Conservation (phyloP, 345 rosid species). For the Capsella bursapastoris region DNA sequence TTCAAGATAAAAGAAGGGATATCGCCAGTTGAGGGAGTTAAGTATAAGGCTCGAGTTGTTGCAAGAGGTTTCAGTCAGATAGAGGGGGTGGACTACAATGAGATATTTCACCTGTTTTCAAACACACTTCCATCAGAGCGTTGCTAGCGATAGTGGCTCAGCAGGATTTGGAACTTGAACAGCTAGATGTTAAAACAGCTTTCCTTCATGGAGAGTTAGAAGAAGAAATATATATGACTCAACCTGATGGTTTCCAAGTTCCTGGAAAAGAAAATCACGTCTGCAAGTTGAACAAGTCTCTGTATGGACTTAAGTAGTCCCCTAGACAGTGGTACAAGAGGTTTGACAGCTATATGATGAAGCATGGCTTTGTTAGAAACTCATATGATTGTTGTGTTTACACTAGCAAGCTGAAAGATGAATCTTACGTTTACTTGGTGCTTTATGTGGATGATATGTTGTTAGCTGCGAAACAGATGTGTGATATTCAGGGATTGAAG, state of each 20-base stretch:
- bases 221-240: background rate
- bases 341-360: background rate
- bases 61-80: background rate
- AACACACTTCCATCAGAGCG: background rate
- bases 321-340: too few species aligned
- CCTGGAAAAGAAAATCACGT: too few species aligned
- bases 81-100: background rate
- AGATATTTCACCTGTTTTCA: slow-evolving; percentile 1
- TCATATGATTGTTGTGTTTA: slow-evolving; percentile 1
- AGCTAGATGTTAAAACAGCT: background rate
- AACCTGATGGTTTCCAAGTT: too few species aligned
- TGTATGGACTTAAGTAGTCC: too few species aligned
- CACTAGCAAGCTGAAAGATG: background rate
- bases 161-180: background rate
- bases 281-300: too few species aligned
- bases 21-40: background rate
- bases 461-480: background rate
- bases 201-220: background rate
- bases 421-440: background rate
- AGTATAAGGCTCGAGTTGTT: slow-evolving; percentile 1
- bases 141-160: background rate
- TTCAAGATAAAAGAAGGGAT: background rate
- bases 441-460: slow-evolving; percentile 8
- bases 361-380: background rate
- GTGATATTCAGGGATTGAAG: background rate